Conservation (phyloP, 2,329 filamentous ascomycete genomes). For the Pseudogymnoascus sp. region DNA sequence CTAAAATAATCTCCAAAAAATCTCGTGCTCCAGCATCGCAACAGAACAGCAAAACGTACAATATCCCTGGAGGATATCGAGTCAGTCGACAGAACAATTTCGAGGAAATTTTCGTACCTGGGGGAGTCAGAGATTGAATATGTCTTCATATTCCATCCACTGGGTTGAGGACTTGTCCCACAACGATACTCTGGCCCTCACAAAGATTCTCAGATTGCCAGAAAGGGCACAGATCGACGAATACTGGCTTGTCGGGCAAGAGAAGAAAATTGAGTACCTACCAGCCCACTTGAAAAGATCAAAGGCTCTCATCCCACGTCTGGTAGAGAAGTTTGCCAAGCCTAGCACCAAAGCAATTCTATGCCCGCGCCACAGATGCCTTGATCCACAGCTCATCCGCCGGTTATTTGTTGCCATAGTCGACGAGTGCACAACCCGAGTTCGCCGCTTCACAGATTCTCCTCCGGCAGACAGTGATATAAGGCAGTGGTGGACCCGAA, state of each 20-base stretch:
- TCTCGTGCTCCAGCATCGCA: background rate
- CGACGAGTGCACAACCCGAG: constrained; percentile 33
- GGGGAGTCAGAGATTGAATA: background rate
- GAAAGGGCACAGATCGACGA: background rate
- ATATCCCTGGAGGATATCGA: background rate
- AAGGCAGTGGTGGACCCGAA: constrained; percentile 12
- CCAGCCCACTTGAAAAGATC: constrained; percentile 14
- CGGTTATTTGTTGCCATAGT: constrained; percentile 36
- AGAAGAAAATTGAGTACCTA: constrained; percentile 8
- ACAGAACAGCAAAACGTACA: background rate
- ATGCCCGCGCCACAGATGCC: constrained; percentile 33
- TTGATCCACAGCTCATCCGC: constrained; percentile 38
- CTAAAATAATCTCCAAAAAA: background rate
- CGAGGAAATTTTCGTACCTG: background rate
- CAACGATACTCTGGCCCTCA: background rate
- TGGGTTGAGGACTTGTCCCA: constrained; percentile 4
- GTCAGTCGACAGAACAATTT: background rate
- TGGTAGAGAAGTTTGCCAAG: constrained; percentile 9
- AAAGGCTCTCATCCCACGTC: constrained; percentile 11
- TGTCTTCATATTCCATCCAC: background rate
- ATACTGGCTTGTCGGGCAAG: background rate
- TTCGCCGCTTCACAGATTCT: constrained; percentile 20
- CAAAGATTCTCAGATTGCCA: constrained; percentile 1
- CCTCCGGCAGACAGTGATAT: background rate
- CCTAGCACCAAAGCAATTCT: constrained; percentile 25